Base-by-base conservation (phyloP, 2,329 filamentous ascomycete genomes). In the Monilinia vaccinii-corymbosi region DNA sequence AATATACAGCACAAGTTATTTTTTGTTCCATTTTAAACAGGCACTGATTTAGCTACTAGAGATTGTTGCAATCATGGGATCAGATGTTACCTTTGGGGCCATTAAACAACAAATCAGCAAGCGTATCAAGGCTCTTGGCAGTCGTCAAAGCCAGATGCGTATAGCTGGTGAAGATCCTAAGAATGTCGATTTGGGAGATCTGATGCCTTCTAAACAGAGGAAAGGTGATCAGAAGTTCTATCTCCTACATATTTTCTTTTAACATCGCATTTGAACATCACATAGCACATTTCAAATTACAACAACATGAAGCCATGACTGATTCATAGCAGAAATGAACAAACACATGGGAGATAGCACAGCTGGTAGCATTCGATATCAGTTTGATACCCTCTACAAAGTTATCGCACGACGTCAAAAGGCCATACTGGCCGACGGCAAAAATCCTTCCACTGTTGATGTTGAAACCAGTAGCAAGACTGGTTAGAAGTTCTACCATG, bases 111-210 rank as follows among this genome's bases (percentile, higher is more conserved):
- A 69, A 46, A 62, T 68, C 48, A 46, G 44, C 21, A 64, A 67
- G 59, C 58, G 62, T 14, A 50, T 85, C 71, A 83, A 81, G 70
- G 75, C 75, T 40, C 75, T 82, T 21, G 81, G 77, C 51, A 76
- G 80, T 44, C 71, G 70, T 1, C 76, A 85, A 48, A 73, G 75
- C 46, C 67, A 73, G 2, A 76, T 78, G 6, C 75, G 76, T 16
- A 72, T 71, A 23, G 70, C 71, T 0, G 79, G 78, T 42, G 75
- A 80, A 66, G 56, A 58, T 44, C 77, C 81, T n/a, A 68, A 67
- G 31, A 60, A 66, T 45, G 44, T 69, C 25, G 58, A 66, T 48
- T n/a, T 70, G 58, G 58, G 51, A n/a, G 60, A 48, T 59, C 32
- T 62, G 13, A 32, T 44, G 51, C 25, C 36, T 28, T 14, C 53